Percentiles rank a stretch among this genome's conserved stretches.
phyloP scores from a whole-genome alignment of 768 basidiomycete genomes.

The Suillus subluteus region DNA sequence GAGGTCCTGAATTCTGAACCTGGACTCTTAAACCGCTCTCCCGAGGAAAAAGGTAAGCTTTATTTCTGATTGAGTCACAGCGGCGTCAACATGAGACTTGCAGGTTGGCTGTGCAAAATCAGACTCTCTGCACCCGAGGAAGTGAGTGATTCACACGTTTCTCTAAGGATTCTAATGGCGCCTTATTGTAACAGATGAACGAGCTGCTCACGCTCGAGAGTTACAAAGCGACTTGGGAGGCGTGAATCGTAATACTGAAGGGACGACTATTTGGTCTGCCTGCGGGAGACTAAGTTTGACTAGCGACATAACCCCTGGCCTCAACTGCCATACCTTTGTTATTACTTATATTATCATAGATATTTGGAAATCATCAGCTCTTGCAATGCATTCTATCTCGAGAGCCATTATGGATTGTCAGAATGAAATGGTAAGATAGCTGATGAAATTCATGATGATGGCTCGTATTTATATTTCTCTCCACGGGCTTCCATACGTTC shows the following conservation, averaged over 20 bases:
- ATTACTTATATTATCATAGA: conserved; percentile 12
- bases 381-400: conserved; percentile 9
- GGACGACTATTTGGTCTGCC: neutral
- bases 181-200: conserved; percentile 54
- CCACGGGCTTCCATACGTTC: conserved; percentile 90
- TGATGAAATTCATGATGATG: conserved; percentile 40
- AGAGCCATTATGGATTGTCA: neutral
- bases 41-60: conserved; percentile 76
- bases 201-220: conserved; percentile 70
- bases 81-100: neutral
- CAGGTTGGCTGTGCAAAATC: conserved; percentile 98
- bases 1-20: conserved; percentile 66
- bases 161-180: conserved; percentile 3
- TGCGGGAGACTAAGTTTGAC: neutral
- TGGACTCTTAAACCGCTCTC: conserved; percentile 84
- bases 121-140: conserved; percentile 76
- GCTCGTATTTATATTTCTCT: conserved; percentile 84
- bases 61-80: neutral
- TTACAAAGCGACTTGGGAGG: conserved; percentile 68
- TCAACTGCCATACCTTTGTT: conserved; percentile 26
- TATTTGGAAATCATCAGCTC: too few relatives aligned
- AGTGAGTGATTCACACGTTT: conserved; percentile 44
- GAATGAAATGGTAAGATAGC: conserved; percentile 6
- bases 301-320: conserved; percentile 18
- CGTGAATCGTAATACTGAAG: conserved; percentile 23